Conservation (phyloP, 169 alveolate genomes). For the Perkinsus olseni region DNA sequence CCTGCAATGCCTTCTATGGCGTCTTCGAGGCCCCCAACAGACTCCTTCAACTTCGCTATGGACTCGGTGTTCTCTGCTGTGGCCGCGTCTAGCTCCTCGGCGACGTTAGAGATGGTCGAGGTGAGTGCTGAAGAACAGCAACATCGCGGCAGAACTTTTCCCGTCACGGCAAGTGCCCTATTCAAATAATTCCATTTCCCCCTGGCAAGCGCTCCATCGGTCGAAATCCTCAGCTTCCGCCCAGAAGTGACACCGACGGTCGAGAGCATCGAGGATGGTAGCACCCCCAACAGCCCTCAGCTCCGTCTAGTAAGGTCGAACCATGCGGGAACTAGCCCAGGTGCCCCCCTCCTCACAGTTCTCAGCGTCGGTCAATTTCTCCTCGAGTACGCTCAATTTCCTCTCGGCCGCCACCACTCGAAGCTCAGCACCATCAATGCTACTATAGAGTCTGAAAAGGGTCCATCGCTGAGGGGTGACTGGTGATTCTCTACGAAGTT, state of each 20-base stretch:
- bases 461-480: not conserved
- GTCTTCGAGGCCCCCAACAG: not conserved
- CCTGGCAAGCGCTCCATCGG: too few species aligned
- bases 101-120: not conserved
- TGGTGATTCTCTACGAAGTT: not conserved
- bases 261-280: too few species aligned
- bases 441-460: not conserved
- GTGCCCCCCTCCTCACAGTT: not conserved
- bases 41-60: not conserved
- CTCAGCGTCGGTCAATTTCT: not conserved
- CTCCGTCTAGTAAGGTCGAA: not conserved
- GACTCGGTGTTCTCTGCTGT: too few species aligned
- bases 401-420: not conserved
- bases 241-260: too few species aligned
- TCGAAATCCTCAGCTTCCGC: too few species aligned
- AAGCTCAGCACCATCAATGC: not conserved
- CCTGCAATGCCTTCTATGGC: not conserved
- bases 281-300: not conserved
- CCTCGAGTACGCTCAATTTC: not conserved
- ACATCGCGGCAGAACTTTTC: not conserved
- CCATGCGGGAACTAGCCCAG: too few species aligned
- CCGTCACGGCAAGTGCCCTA: not conserved
- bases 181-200: not conserved
- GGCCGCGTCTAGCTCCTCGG: not conserved
- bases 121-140: not conserved